phyloP scores from a whole-genome alignment of 2,329 filamentous ascomycete genomes.

The Chaetomium globosum region DNA sequence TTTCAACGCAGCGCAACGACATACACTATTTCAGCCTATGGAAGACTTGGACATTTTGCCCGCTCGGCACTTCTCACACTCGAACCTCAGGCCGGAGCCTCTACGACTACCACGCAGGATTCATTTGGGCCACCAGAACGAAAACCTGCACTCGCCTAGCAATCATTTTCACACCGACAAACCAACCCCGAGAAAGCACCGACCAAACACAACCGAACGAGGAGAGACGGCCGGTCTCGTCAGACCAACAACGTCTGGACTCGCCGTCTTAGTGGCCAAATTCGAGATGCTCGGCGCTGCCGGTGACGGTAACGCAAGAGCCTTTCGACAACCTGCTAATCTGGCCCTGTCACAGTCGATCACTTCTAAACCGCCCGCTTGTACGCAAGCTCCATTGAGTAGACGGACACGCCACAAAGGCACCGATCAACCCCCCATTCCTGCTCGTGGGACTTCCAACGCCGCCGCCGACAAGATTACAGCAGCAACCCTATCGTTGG shows the following conservation, averaged over 20 bases:
- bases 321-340: neutral
- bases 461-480: neutral
- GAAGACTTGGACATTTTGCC: neutral
- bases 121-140: neutral
- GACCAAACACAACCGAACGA: neutral
- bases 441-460: neutral
- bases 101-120: neutral
- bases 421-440: neutral
- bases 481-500: neutral
- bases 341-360: neutral
- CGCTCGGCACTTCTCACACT: neutral
- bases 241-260: neutral
- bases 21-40: neutral
- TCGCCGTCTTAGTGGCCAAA: conserved; percentile 41
- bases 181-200: neutral
- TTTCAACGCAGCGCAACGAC: neutral
- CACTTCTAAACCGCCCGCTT: neutral
- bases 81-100: neutral
- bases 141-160: no score
- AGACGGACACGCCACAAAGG: neutral
- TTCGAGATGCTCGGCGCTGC: conserved; percentile 42
- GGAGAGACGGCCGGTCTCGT: neutral
- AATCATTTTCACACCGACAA: neutral
- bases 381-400: neutral
- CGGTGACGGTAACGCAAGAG: conserved; percentile 30